Conservation (phyloP, 352 stramenopile species). For the Ophiocytium majus region DNA sequence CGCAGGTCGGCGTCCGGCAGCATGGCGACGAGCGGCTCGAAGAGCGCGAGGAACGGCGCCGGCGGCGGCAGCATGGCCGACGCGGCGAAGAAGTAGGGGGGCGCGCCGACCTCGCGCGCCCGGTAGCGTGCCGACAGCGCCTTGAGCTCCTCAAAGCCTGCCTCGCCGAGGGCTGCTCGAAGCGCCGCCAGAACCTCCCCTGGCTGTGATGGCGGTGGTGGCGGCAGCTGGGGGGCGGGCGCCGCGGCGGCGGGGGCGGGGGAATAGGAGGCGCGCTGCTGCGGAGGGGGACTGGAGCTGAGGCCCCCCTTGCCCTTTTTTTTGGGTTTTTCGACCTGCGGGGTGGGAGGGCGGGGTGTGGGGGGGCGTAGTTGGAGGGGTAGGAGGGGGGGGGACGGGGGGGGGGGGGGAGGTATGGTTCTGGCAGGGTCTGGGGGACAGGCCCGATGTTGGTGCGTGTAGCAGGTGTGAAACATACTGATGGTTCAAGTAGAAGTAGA, state of each 20-base stretch:
- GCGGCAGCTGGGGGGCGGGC: background rate
- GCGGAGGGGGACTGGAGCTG: background rate
- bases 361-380: background rate
- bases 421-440: too few species aligned
- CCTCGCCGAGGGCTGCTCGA: conserved; percentile 31
- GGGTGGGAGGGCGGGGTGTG: background rate
- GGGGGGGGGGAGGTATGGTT: too few species aligned
- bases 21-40: conserved; percentile 32
- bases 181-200: conserved; percentile 24
- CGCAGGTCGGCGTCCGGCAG: conserved; percentile 39
- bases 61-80: conserved; percentile 26
- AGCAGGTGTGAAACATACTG: too few species aligned
- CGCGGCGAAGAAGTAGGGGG: conserved; percentile 28
- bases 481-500: too few species aligned
- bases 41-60: conserved; percentile 33
- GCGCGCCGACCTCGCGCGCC: background rate
- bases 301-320: conserved; percentile 8
- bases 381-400: too few species aligned
- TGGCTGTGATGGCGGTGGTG: background rate
- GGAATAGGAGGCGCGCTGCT: background rate
- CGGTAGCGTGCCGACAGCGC: conserved; percentile 31
- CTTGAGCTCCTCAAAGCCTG: conserved; percentile 30
- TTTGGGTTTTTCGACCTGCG: conserved; percentile 10
- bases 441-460: too few species aligned
- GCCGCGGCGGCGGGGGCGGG: background rate